phyloP scores from a whole-genome alignment of 352 stramenopile genomes.

The Phytophthora kernoviae region DNA sequence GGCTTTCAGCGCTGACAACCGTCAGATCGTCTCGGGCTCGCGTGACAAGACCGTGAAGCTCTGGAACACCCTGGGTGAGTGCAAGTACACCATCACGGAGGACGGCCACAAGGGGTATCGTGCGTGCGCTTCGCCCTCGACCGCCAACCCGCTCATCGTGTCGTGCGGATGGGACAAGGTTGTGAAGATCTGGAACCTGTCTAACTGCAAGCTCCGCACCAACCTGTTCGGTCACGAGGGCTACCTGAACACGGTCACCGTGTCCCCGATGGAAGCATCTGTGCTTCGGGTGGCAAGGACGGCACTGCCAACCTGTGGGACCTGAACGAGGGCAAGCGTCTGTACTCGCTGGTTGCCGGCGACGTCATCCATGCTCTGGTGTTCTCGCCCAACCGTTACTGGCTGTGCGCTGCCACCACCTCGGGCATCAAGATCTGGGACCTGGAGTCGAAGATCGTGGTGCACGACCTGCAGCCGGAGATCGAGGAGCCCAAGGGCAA shows the following conservation, averaged over 20 bases:
- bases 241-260: conserved; percentile 99
- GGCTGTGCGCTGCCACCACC: conserved; percentile 98
- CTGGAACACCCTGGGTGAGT: conserved; percentile 99
- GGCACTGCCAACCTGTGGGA: conserved; percentile 99
- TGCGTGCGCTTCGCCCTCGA: conserved; percentile 99
- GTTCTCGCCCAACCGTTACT: conserved; percentile 99
- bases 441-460: conserved; percentile 99
- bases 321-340: conserved; percentile 99
- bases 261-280: conserved; percentile 99
- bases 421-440: conserved; percentile 99
- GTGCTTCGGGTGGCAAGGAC: conserved; percentile 99
- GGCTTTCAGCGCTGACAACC: conserved; percentile 99
- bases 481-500: conserved; percentile 92
- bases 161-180: conserved; percentile 99
- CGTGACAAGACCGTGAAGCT: conserved; percentile 99
- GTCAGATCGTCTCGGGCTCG: conserved; percentile 99
- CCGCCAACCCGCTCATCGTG: conserved; percentile 97
- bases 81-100: conserved; percentile 99
- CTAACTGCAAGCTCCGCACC: conserved; percentile 99
- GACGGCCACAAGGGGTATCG: conserved; percentile 99
- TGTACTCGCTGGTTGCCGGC: conserved; percentile 98
- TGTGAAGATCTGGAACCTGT: conserved; percentile 99
- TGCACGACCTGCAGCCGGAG: conserved; percentile 96
- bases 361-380: conserved; percentile 98
- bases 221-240: conserved; percentile 99